These are phyloP conservation scores for Pseudotsuga menziesii DNA, from an alignment of 75 land plant genomes.

Conservation along the genomic window DNA sequence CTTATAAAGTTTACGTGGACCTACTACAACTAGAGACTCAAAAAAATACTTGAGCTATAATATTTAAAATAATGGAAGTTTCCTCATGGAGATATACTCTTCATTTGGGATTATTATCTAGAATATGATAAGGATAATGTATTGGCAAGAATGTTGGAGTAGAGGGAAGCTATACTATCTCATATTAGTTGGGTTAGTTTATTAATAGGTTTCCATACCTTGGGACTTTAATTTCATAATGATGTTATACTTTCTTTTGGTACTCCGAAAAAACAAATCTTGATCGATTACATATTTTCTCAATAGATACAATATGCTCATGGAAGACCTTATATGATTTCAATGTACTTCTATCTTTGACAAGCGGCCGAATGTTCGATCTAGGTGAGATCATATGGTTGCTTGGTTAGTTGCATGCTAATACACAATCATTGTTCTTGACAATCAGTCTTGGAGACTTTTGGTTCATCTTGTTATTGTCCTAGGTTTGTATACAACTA, in stretches of 20 bases:
- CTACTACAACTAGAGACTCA: no score
- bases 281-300: neutral
- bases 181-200: conserved; percentile 13
- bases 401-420: neutral
- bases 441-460: conserved; percentile 9
- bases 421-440: neutral
- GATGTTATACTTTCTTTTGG: conserved; percentile 5
- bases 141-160: conserved; percentile 17
- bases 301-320: neutral
- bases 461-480: conserved; percentile 7
- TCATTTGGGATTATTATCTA: conserved; percentile 18
- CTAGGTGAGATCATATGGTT: neutral
- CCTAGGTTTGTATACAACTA: conserved; percentile 9
- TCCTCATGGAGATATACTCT: conserved; percentile 14
- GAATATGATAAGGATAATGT: conserved; percentile 15
- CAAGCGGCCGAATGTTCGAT: neutral
- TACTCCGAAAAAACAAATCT: neutral
- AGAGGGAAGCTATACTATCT: conserved; percentile 20
- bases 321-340: conserved; percentile 1
- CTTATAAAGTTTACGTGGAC: no score
- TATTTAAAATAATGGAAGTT: no score
- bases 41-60: no score
- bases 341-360: neutral
- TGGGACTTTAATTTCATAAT: conserved; percentile 13
- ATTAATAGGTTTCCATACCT: neutral